Base-by-base conservation (phyloP, 768 basidiomycete genomes). In the Pisolithus tinctorius region DNA sequence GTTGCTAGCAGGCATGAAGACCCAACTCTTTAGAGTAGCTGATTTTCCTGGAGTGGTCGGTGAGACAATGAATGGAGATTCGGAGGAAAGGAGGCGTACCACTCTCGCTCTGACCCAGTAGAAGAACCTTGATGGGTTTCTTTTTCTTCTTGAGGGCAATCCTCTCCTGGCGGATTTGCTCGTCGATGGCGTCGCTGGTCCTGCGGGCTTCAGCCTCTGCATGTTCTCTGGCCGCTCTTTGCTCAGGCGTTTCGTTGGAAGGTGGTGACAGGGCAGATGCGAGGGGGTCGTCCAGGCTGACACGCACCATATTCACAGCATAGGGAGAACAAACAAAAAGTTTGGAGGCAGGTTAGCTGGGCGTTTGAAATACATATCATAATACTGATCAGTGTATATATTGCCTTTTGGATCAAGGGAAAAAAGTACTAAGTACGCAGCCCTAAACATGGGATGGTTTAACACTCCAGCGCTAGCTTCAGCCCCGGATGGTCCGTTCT, bases 101-200 rank as follows among this genome's bases (percentile, higher is more conserved):
- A 60, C 83, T 86, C 71, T 87, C 85, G 53, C 82, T 84, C 65
- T 86, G 84, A 16, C 86, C 86, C 5, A 91, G 75, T 42, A 91
- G 73, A 51, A 91, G 70, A 30, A 91, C 71, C 62, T 86, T 88
- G 55, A 89, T 81, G 0, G 86, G 82, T 56, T 75, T 77, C 68
- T 78, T 82, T 64, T 76, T 82, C 68, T 76, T 82, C 69, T 72
- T 83, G 50, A 81, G 68, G 0, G 70, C 73, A 11, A 76, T 74
- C 55, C 70, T 76, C 63, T 89, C 88, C 48, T 71, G 73, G 46
- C 78, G 76, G 40, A 91, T 69, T 64, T 81, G 77, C 49, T 85
- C 85, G 72, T 91, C 88, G 53, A 91, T 91, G 54, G 80, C 76
- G 40, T 89, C 84, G 66, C 83, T 80, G 40, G 85, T 70, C 55